Conservation (phyloP, 495 filamentous ascomycete species). For the Podospora didyma region DNA sequence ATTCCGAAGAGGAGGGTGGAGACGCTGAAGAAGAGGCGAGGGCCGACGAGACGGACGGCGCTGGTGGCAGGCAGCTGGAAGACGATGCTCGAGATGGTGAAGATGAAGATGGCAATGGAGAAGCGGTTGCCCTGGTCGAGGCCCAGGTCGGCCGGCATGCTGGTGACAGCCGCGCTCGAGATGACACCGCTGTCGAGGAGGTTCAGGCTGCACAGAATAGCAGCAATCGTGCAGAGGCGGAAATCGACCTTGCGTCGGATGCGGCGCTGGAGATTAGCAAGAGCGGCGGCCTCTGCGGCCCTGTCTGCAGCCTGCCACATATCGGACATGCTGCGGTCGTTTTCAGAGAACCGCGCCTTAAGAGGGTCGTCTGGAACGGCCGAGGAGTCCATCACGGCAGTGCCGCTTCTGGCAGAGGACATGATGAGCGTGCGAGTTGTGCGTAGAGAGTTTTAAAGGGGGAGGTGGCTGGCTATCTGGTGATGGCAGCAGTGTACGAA, state of each 20-base stretch:
- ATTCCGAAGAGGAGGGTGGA: constrained; percentile 68
- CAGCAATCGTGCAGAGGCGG: constrained; percentile 71
- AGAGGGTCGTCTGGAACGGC: too few species aligned
- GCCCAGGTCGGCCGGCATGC: constrained; percentile 63
- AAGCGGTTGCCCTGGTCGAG: constrained; percentile 60
- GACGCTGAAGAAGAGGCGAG: constrained; percentile 61
- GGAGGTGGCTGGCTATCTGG: too few species aligned
- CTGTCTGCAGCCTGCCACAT: background rate
- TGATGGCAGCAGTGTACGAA: too few species aligned
- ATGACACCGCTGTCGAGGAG: constrained; percentile 73
- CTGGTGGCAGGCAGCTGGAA: constrained; percentile 75
- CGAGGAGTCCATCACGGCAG: too few species aligned
- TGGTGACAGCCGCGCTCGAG: constrained; percentile 71
- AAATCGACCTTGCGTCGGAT: constrained; percentile 66
- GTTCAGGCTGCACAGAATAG: constrained; percentile 68
- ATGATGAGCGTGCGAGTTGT: too few species aligned
- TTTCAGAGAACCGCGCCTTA: too few species aligned
- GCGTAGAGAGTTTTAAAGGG: too few species aligned
- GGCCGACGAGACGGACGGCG: constrained; percentile 63
- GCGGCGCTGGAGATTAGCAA: constrained; percentile 27
- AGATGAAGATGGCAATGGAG: constrained; percentile 74
- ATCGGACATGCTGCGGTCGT: too few species aligned
- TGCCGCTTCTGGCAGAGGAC: too few species aligned
- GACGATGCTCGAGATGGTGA: constrained; percentile 68
- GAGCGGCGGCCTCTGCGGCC: background rate